A percentile compares a stretch with the other conserved stretches of the same genome.
Evolutionary conservation across 352 stramenopile genomes (phyloP).

Genomic region (Aphanomyces astaci): DNA sequence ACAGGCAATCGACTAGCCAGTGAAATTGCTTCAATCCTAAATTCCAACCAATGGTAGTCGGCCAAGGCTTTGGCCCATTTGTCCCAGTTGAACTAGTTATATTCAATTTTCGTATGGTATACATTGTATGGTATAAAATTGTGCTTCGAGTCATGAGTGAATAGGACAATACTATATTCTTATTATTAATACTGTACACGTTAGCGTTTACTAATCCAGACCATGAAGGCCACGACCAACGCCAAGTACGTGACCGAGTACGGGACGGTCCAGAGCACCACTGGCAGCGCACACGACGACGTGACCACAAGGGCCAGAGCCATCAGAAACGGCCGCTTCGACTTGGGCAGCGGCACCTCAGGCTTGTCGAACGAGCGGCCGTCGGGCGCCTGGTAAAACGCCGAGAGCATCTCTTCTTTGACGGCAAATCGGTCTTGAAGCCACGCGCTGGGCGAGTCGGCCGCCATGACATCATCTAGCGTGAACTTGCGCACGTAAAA

Average conservation of each 20-base stretch:
- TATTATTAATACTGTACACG: not conserved
- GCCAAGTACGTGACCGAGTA: conserved; percentile 13
- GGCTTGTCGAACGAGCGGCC: conserved; percentile 35
- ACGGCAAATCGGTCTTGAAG: conserved; percentile 42
- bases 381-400: conserved; percentile 52
- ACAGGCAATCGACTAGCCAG: too few species aligned
- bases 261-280: not conserved
- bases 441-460: not conserved
- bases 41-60: too few species aligned
- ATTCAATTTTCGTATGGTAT: not conserved
- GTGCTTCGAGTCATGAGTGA: too few species aligned
- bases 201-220: not conserved
- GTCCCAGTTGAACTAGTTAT: too few species aligned
- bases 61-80: too few species aligned
- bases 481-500: conserved; percentile 60
- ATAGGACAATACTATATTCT: too few species aligned
- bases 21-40: too few species aligned
- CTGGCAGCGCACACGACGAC: not conserved
- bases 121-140: not conserved
- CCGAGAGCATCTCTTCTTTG: conserved; percentile 57
- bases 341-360: not conserved
- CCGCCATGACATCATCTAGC: conserved; percentile 31
- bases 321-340: not conserved
- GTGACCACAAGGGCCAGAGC: not conserved
- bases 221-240: not conserved